These are phyloP conservation scores for Pascua sp. DNA, from an alignment of 1,284 basidiomycete species.

Conservation along the genomic window DNA sequence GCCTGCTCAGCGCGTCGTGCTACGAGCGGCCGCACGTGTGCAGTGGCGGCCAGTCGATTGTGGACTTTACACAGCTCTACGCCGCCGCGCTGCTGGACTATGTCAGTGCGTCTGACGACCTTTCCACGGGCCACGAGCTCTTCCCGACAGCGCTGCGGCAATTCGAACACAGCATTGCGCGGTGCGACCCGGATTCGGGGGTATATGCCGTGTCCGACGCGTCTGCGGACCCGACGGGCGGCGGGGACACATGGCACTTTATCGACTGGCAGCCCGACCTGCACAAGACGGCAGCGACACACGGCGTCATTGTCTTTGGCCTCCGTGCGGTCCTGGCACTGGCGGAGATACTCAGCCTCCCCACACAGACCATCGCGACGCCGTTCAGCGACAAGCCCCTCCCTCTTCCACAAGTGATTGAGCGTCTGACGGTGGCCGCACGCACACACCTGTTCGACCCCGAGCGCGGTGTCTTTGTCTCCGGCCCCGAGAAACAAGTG, in stretches of 20 bases:
- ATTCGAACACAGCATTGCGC: neutral
- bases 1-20: constrained; percentile 22
- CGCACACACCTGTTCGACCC: too few relatives aligned
- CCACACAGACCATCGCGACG: too few relatives aligned
- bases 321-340: too few relatives aligned
- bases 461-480: too few relatives aligned
- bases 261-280: constrained; percentile 12
- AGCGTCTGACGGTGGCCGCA: too few relatives aligned
- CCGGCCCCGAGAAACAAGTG: too few relatives aligned
- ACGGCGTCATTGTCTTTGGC: too few relatives aligned
- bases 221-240: neutral
- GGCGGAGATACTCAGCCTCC: too few relatives aligned
- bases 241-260: neutral
- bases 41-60: constrained; percentile 23
- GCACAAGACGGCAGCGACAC: too few relatives aligned
- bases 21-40: constrained; percentile 25
- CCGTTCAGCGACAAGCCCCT: too few relatives aligned
- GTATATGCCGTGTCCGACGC: neutral
- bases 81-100: constrained; percentile 25
- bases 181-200: too few relatives aligned
- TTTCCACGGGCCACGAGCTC: constrained; percentile 21
- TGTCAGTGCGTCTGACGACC: constrained; percentile 23
- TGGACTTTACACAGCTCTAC: constrained; percentile 31
- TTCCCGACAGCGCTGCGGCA: constrained; percentile 15
- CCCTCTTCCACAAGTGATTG: too few relatives aligned